A percentile compares a stretch with the other conserved stretches of the same genome.
phyloP scores from a whole-genome alignment of 2,329 filamentous ascomycete genomes.

The Aaosphaeria pasadenensis region DNA sequence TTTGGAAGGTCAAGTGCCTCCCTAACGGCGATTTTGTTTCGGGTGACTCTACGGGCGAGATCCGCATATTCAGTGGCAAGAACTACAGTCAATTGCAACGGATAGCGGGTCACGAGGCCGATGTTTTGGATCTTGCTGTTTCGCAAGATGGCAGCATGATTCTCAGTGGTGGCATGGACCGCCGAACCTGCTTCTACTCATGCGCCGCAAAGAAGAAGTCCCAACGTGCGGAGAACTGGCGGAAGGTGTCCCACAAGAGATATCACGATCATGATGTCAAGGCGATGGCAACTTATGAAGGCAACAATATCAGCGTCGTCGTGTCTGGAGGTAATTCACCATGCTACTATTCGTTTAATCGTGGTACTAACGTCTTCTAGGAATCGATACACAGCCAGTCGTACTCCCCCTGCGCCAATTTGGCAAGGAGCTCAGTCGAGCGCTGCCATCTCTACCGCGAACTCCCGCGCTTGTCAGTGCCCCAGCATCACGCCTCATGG shows the following conservation, averaged over 20 bases:
- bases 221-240: conserved; percentile 60
- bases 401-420: conserved; percentile 76
- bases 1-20: conserved; percentile 90
- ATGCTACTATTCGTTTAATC: background rate
- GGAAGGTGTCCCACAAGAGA: conserved; percentile 77
- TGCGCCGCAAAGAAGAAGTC: conserved; percentile 42
- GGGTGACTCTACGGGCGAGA: conserved; percentile 89
- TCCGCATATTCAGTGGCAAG: conserved; percentile 90
- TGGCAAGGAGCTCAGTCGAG: conserved; percentile 76
- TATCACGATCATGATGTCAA: conserved; percentile 96
- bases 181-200: conserved; percentile 79
- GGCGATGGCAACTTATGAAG: conserved; percentile 86
- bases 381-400: conserved; percentile 80
- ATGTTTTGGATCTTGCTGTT: conserved; percentile 82
- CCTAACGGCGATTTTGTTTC: conserved; percentile 88
- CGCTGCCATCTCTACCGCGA: conserved; percentile 81
- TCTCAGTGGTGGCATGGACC: conserved; percentile 88
- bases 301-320: conserved; percentile 75
- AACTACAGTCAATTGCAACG: conserved; percentile 86
- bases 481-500: conserved; percentile 68
- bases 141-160: conserved; percentile 79
- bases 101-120: conserved; percentile 81
- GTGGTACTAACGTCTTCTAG: conserved; percentile 47
- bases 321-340: conserved; percentile 75
- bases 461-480: conserved; percentile 71